Evolutionary conservation across 2,329 filamentous ascomycete genomes (phyloP).

Genomic region (Epichloe festucae): DNA sequence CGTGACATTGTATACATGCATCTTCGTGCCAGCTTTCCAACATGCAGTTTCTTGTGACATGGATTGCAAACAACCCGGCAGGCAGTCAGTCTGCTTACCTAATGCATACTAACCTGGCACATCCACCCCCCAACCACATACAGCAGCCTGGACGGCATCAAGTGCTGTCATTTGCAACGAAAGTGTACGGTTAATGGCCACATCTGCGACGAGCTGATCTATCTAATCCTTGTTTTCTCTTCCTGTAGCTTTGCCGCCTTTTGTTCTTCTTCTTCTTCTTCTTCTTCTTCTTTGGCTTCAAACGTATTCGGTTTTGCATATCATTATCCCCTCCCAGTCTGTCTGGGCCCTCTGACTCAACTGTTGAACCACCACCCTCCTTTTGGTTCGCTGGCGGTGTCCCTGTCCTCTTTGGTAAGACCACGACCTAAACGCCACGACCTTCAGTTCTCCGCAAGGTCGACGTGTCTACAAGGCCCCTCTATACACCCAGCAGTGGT

Average conservation of each 20-base stretch:
- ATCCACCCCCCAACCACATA: constrained; percentile 16
- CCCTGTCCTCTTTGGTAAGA: constrained; percentile 2
- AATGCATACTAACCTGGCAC: constrained; percentile 9
- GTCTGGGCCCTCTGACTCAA: neutral
- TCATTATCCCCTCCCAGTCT: neutral
- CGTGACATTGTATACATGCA: too few relatives aligned
- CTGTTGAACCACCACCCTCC: neutral
- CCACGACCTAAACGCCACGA: neutral
- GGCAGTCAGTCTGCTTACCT: constrained; percentile 11
- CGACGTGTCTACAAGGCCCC: neutral
- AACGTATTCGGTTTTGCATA: neutral
- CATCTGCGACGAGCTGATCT: constrained; percentile 1
- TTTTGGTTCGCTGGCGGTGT: constrained; percentile 1
- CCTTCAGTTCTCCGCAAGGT: neutral
- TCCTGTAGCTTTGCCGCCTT: neutral
- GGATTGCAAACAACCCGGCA: neutral
- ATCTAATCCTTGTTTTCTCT: neutral
- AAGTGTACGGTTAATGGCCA: constrained; percentile 1
- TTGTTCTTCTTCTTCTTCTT: neutral
- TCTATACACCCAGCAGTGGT: neutral
- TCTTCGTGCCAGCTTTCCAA: too few relatives aligned
- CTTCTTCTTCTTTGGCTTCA: neutral
- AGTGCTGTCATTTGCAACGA: constrained; percentile 20
- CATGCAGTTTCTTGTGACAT: too few relatives aligned
- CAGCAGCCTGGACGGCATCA: constrained; percentile 11